Conservation (phyloP, 1,284 basidiomycete genomes). For the Cutaneotrichosporon mucoides region DNA sequence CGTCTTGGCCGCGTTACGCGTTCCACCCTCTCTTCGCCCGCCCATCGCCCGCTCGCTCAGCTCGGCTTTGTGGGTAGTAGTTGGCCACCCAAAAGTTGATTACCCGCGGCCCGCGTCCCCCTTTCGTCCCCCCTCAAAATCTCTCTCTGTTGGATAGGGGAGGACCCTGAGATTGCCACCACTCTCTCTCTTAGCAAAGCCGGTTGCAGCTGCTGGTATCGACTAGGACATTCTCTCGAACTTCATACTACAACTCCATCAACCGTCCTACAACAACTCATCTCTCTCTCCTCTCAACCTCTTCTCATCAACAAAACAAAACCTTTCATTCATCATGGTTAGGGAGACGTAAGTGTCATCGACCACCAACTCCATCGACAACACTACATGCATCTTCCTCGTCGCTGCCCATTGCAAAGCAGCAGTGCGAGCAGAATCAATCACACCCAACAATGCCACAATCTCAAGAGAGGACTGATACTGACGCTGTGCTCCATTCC, state of each 20-base stretch:
- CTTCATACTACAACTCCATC: slow-evolving; percentile 1
- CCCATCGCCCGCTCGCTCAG: too few relatives aligned
- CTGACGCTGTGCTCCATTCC: slow-evolving; percentile 1
- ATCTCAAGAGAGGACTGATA: neutral
- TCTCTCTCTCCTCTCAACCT: neutral
- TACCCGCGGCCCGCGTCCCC: neutral
- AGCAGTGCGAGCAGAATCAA: neutral
- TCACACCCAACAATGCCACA: neutral
- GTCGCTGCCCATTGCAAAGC: neutral
- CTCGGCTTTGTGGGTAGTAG: too few relatives aligned
- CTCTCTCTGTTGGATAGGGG: neutral
- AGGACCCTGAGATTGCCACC: neutral
- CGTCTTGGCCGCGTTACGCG: too few relatives aligned
- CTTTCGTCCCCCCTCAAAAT: neutral
- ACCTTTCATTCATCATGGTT: slow-evolving; percentile 38
- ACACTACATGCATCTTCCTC: neutral
- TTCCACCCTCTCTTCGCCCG: too few relatives aligned
- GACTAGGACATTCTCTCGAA: neutral
- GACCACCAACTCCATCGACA: neutral
- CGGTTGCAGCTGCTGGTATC: too few relatives aligned
- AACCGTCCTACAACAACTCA: slow-evolving; percentile 1
- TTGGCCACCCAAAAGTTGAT: neutral
- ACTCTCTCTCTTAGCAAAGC: neutral
- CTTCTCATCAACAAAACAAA: neutral
- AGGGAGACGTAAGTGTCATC: slow-evolving; percentile 48